phyloP scores from a whole-genome alignment of 306 rosid species.

The Corylus avellana region DNA sequence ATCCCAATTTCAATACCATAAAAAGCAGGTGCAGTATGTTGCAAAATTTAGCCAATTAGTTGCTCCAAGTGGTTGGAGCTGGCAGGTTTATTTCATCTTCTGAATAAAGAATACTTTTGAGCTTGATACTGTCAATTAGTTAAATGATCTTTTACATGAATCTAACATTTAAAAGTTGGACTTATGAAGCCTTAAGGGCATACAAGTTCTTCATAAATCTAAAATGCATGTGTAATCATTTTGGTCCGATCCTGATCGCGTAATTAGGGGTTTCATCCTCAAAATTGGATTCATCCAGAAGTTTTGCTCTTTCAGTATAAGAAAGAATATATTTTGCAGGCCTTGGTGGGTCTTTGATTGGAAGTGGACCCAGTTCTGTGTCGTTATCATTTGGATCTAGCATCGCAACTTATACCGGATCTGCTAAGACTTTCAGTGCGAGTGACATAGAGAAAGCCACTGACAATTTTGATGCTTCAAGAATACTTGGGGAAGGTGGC shows the following conservation, averaged over 20 bases:
- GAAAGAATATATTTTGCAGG: conserved; percentile 47
- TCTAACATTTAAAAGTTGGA: conserved; percentile 9
- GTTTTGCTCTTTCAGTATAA: neutral
- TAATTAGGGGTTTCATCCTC: neutral
- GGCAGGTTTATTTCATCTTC: conserved; percentile 19
- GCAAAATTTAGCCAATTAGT: neutral
- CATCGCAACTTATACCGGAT: conserved; percentile 76
- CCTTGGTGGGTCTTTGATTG: conserved; percentile 54
- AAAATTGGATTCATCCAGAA: neutral
- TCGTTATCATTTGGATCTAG: conserved; percentile 84
- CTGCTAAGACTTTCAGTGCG: conserved; percentile 82
- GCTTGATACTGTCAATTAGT: neutral
- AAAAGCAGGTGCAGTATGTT: neutral
- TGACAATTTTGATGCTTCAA: conserved; percentile 57
- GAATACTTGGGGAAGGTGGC: conserved; percentile 96
- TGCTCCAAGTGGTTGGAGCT: neutral
- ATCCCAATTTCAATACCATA: conserved; percentile 11
- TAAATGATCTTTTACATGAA: conserved; percentile 9
- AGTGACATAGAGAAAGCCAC: conserved; percentile 80
- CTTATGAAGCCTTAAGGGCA: conserved; percentile 9
- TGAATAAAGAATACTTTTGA: neutral
- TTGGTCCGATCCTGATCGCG: neutral
- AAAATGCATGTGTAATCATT: neutral
- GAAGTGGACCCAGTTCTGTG: conserved; percentile 58
- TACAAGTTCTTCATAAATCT: conserved; percentile 1